Evolutionary conservation across 2,329 filamentous ascomycete species (phyloP), one percentile per base, ranked within the genome.

Genomic region (Hymenotorrendiella dingleyae): DNA sequence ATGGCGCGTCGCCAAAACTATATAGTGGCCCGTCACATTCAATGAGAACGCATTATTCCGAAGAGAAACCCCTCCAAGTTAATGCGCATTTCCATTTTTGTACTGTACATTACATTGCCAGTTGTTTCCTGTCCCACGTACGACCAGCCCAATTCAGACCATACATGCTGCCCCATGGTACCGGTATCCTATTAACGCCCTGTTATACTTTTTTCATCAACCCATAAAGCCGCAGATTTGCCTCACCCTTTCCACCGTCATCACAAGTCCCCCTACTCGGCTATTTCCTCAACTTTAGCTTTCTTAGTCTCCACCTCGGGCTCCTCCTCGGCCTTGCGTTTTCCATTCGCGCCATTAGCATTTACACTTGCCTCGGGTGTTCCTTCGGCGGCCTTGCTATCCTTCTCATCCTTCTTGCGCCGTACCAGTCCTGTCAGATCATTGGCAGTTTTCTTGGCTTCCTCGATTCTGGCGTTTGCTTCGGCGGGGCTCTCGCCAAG

Each of bases 371-470:
- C 46, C 12, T 57, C 46, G 20, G 62, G 56, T 21, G 56, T 51
- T 40, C 58, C 53, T 16, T 56, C 47, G 33, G 58, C 48, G 6
- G 50, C 53, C 17, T 61, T 49, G 19, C 54, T 17, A 57, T 46
- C 45, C 64, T 61, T 8, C 62, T 60, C 40, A 14, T 17, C 32
- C 57, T 70, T 68, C 66, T 82, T 90, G 58, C 71, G 67, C 59
- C 83, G 80, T 32, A 91, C 82, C 34, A 91, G 68, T n/a, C 80
- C 76, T 0, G 76, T 78, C 11, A 94, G 67, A 58, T 93, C 57
- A 12, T 76, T 88, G 6, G 86, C 86, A 6, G 69, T 74, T 65
- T 82, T 83, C 55, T 81, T 85, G 21, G 82, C 85, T 59, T 89
- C 82, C 34, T 84, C 79, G 34, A 87, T 70, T 50, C 78, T 73